A percentile compares a stretch with the other conserved stretches of the same genome.
phyloP scores from a whole-genome alignment of 306 rosid genomes.

The Oxytropis ochrocephala region DNA sequence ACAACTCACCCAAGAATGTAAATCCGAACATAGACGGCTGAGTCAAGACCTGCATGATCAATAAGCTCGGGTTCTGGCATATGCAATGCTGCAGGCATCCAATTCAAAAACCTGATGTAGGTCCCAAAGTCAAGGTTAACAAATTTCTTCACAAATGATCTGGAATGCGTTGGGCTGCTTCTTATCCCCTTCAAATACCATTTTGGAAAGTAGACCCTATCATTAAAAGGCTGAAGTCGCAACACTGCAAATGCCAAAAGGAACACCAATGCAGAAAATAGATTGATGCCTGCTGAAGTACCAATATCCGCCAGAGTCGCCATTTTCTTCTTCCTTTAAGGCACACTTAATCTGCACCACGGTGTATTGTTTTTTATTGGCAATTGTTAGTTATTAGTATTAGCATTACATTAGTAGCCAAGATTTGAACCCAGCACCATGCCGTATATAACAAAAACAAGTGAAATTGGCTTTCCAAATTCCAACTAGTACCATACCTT shows the following conservation, averaged over 20 bases:
- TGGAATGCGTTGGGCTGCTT: slow-evolving; percentile 55
- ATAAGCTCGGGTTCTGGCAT: slow-evolving; percentile 93
- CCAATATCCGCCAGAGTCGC: slow-evolving; percentile 60
- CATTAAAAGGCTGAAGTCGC: slow-evolving; percentile 81
- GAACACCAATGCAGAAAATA: slow-evolving; percentile 51
- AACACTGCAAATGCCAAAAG: slow-evolving; percentile 65
- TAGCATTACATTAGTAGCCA: too few species aligned
- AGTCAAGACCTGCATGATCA: slow-evolving; percentile 91
- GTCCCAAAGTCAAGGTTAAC: slow-evolving; percentile 57
- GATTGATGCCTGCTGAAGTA: slow-evolving; percentile 64
- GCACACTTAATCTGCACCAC: slow-evolving; percentile 25
- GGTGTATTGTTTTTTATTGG: background rate
- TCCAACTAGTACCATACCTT: background rate
- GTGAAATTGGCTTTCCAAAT: background rate
- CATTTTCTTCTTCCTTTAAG: slow-evolving; percentile 37
- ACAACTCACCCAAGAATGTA: slow-evolving; percentile 72
- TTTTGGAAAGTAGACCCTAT: slow-evolving; percentile 85
- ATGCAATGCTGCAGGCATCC: slow-evolving; percentile 92
- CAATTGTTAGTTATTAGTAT: too few species aligned
- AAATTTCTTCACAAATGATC: slow-evolving; percentile 35
- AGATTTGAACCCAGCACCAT: too few species aligned
- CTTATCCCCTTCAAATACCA: slow-evolving; percentile 92
- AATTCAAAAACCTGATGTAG: slow-evolving; percentile 63
- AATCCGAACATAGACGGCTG: slow-evolving; percentile 76
- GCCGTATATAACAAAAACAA: background rate